Base-by-base conservation (phyloP, 1,139 yeast genomes). In the Yamadazyma kanchanaburiensis region DNA sequence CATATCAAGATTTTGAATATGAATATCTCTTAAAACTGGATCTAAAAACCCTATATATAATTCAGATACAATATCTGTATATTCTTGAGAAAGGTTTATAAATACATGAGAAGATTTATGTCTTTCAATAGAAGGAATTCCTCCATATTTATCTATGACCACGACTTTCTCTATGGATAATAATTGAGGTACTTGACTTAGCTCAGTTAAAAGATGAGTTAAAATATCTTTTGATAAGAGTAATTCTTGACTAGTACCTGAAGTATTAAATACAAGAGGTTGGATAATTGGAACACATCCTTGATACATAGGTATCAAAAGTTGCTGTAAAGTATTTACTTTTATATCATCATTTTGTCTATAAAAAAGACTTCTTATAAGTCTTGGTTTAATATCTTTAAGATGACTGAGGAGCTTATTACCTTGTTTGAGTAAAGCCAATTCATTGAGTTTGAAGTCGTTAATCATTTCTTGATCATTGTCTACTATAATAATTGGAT, bases 51-150 rank as follows among this genome's bases (percentile, higher is more conserved):
- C 80, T 36, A 74, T 66, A 34, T 60, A 63, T 14, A 84, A 55
- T 47, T 86, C 95, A 2, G 80, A 65, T 4, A 66, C 57, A 18
- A 89, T 76, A 32, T 73, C 81, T 1, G 77, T 67, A 45, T 73
- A 81, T 48, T 91, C 98, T 53, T 91, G 97, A 6, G 80, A 73
- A 27, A 91, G 58, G 49, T 91, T 91, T 38, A 91, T 80, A 39
- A 82, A 83, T 1, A 91, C 95, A 57, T 91, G 98, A 15, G 96
- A 77, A 4, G 91, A 78, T 31, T 81, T 79, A 34, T 75, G 73
- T 39, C 97, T 65, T 49, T 88, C 96, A 20, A 79, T 65, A 0
- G 94, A 82, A 0, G 97, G 97, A 8, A 87, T 81, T 0, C 98
- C 98, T 1, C 98, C 98, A 10, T 73, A 53, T 1, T 80, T 77